A percentile compares a stretch with the other conserved stretches of the same genome.
phyloP scores from a whole-genome alignment of 2,329 filamentous ascomycete genomes.

The Diaporthe ampelina region DNA sequence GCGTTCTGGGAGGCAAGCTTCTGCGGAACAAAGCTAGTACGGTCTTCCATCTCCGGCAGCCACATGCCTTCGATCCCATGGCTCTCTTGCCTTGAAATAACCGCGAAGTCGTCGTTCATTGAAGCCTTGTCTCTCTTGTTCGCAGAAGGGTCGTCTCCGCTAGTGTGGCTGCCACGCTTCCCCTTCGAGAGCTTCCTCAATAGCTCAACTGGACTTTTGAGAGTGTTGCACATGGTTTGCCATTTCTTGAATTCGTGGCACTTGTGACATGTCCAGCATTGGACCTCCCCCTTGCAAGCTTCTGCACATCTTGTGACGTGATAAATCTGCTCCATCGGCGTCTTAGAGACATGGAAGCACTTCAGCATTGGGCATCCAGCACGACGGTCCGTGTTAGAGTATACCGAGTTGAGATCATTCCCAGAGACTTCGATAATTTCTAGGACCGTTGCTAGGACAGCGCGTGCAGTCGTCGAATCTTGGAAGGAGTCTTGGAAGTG shows the following conservation, averaged over 20 bases:
- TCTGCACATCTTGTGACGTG: neutral
- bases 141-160: neutral
- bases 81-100: neutral
- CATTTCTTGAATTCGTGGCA: conserved; percentile 21
- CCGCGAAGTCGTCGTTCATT: neutral
- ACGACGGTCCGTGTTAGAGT: neutral
- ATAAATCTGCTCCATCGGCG: conserved; percentile 2
- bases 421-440: neutral
- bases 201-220: conserved; percentile 14
- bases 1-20: too few species aligned
- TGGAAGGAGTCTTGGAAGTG: conserved; percentile 25
- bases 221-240: conserved; percentile 7
- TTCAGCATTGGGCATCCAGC: conserved; percentile 1
- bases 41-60: conserved; percentile 11
- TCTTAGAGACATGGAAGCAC: conserved; percentile 3
- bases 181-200: conserved; percentile 16
- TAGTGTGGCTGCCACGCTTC: neutral
- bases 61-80: neutral
- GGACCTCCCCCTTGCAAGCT: neutral
- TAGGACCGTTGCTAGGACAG: conserved; percentile 3
- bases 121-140: conserved; percentile 1
- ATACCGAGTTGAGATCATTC: neutral
- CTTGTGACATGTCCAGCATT: neutral
- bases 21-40: neutral
- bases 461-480: conserved; percentile 3